Percentiles rank a stretch among this genome's conserved stretches.
phyloP scores from a whole-genome alignment of 306 rosid genomes.

The Sicyos baderoa region DNA sequence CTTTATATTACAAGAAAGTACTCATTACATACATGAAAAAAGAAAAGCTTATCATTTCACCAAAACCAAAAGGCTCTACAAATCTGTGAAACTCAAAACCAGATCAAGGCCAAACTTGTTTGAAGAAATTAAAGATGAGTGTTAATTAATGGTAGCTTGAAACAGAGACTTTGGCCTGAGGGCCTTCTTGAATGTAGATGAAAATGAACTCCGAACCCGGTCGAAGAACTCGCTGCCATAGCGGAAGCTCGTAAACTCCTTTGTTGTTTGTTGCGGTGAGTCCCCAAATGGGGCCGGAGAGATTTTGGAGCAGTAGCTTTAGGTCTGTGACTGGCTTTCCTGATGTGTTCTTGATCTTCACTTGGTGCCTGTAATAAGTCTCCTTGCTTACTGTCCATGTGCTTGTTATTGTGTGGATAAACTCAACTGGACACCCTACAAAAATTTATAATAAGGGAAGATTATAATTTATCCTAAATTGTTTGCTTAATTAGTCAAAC shows the following conservation, averaged over 20 bases:
- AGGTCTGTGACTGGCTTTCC: conserved; percentile 47
- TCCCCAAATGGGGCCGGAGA: conserved; percentile 71
- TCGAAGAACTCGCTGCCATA: conserved; percentile 47
- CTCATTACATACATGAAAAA: neutral
- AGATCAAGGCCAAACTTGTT: neutral
- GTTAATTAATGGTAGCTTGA: conserved; percentile 39
- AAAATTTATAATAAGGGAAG: no score
- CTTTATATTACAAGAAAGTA: conserved; percentile 4
- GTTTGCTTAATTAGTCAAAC: no score
- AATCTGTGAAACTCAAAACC: neutral
- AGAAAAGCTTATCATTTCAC: neutral
- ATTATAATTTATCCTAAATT: no score
- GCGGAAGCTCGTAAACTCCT: conserved; percentile 57
- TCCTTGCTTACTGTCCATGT: conserved; percentile 44
- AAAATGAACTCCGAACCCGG: conserved; percentile 52
- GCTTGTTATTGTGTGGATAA: conserved; percentile 58
- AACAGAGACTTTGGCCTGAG: conserved; percentile 53
- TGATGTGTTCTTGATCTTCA: conserved; percentile 59
- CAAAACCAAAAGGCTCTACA: neutral
- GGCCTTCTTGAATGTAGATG: conserved; percentile 78
- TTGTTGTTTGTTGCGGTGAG: conserved; percentile 48
- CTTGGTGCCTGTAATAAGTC: conserved; percentile 62
- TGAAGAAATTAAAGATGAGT: no score
- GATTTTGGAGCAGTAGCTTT: conserved; percentile 43
- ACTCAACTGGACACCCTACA: conserved; percentile 44